These are phyloP conservation scores for Penicillium subrubescens DNA, from an alignment of 495 filamentous ascomycete genomes.

Conservation along the genomic window DNA sequence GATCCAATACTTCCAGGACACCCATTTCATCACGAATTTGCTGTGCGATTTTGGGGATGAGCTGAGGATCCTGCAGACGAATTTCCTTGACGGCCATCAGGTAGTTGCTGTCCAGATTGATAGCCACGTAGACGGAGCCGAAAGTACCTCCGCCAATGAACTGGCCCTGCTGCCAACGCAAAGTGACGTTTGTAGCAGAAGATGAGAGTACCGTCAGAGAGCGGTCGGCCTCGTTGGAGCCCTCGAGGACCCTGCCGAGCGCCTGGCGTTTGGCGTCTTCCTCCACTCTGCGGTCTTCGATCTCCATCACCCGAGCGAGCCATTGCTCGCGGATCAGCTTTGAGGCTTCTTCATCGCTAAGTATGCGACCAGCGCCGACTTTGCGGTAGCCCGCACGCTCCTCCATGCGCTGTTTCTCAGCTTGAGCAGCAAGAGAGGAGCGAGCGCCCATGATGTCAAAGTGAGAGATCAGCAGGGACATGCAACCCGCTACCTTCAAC, in stretches of 20 bases:
- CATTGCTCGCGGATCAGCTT: conserved; percentile 73
- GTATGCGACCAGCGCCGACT: conserved; percentile 72
- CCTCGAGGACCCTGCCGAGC: conserved; percentile 86
- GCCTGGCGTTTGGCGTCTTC: conserved; percentile 87
- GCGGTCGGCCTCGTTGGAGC: conserved; percentile 91
- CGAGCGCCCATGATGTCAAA: conserved; percentile 99
- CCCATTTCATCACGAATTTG: conserved; percentile 98
- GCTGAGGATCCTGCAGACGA: conserved; percentile 90
- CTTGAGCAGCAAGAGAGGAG: conserved; percentile 87
- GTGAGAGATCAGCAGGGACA: conserved; percentile 96
- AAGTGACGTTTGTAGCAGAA: conserved; percentile 88
- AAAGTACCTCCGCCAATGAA: conserved; percentile 97
- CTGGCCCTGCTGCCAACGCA: conserved; percentile 97
- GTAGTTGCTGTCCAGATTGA: conserved; percentile 93
- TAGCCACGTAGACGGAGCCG: conserved; percentile 93
- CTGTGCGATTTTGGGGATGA: conserved; percentile 88
- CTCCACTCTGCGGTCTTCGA: conserved; percentile 77
- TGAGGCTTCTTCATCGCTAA: conserved; percentile 83
- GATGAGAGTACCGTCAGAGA: conserved; percentile 92
- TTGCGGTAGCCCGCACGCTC: conserved; percentile 77
- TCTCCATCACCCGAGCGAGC: conserved; percentile 64
- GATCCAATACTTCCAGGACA: conserved; percentile 90
- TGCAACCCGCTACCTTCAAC: conserved; percentile 91
- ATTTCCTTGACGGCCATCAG: conserved; percentile 99
- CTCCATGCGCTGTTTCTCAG: conserved; percentile 77